A percentile compares a stretch with the other conserved stretches of the same genome.
Conservation (phyloP, 176 grass and related monocot species). For the Leersia perrieri region DNA sequence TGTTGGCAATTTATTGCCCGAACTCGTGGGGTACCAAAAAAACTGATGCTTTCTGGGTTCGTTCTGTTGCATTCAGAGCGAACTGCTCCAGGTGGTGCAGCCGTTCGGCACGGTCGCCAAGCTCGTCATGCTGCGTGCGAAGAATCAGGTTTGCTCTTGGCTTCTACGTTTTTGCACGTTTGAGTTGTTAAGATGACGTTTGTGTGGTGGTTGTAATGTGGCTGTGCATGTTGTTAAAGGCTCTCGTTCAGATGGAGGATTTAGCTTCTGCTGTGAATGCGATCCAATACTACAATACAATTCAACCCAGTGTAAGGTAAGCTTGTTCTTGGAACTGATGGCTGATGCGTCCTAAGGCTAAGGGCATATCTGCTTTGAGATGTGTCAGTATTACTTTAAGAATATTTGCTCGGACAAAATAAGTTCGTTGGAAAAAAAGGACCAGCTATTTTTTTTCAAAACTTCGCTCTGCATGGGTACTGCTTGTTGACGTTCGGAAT, state of each 20-base stretch:
- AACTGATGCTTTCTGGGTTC: background rate
- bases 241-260: constrained; percentile 97
- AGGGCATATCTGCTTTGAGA: background rate
- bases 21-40: background rate
- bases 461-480: too few species aligned
- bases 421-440: background rate
- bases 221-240: constrained; percentile 33
- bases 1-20: background rate
- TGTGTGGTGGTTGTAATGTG: background rate
- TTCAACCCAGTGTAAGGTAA: constrained; percentile 93
- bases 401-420: background rate
- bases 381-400: background rate
- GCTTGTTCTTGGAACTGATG: background rate
- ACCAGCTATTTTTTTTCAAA: background rate
- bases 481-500: background rate
- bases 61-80: constrained; percentile 47
- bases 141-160: constrained; percentile 69
- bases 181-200: background rate
- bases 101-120: constrained; percentile 81
- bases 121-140: constrained; percentile 90
- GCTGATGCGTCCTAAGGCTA: background rate
- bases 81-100: constrained; percentile 94
- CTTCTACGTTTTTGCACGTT: background rate
- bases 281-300: constrained; percentile 80
- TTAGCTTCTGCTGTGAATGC: constrained; percentile 61